Conservation (phyloP, 129 eudicot species). For the Glebionis coronaria region DNA sequence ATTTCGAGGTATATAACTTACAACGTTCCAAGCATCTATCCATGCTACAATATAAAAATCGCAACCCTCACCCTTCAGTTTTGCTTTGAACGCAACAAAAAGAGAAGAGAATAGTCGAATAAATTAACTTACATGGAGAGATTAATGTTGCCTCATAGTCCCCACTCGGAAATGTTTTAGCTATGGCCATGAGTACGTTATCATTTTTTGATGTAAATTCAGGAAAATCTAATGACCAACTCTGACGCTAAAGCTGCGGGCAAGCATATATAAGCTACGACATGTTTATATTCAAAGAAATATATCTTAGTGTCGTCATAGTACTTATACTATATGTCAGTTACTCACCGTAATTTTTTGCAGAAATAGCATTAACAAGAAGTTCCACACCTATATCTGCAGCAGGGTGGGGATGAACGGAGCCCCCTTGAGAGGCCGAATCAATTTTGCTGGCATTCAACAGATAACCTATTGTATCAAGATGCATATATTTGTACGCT, state of each 20-base stretch:
- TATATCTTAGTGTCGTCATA: neutral
- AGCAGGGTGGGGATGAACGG: neutral
- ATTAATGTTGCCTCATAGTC: neutral
- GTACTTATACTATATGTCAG: neutral
- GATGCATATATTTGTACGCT: conserved; percentile 6
- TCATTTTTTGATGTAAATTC: neutral
- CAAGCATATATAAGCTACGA: neutral
- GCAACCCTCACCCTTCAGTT: too few species aligned
- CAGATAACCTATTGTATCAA: neutral
- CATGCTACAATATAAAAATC: too few species aligned
- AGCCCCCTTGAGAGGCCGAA: neutral
- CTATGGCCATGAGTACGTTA: neutral
- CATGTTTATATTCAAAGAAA: neutral
- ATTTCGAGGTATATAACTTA: too few species aligned
- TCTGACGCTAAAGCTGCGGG: neutral
- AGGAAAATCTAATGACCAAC: neutral
- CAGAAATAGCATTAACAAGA: conserved; percentile 10
- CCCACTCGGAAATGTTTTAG: conserved; percentile 9
- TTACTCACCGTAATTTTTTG: conserved; percentile 1
- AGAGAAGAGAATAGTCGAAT: too few species aligned
- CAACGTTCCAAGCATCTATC: too few species aligned
- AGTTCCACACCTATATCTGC: neutral
- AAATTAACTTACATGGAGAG: conserved; percentile 6
- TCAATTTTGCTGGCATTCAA: neutral
- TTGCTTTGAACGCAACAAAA: too few species aligned